Conservation (phyloP, 306 rosid species). For the Arachis hypogaea region DNA sequence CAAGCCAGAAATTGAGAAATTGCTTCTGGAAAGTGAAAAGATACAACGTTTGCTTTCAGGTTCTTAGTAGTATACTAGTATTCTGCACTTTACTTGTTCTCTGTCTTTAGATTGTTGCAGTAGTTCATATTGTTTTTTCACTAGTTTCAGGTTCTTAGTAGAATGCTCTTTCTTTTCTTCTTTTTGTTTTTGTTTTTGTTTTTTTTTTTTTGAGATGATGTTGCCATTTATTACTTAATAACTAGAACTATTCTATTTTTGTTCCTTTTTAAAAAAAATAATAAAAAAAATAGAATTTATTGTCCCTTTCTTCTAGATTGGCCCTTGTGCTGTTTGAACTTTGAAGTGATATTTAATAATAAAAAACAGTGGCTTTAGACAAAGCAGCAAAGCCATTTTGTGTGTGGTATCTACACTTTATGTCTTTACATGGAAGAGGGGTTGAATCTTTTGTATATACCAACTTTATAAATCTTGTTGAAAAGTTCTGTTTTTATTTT, state of each 20-base stretch:
- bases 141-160: not conserved
- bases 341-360: not conserved
- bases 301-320: not conserved
- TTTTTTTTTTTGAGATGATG: slow-evolving; percentile 9
- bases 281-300: not conserved
- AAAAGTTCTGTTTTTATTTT: not conserved
- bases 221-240: slow-evolving; percentile 7
- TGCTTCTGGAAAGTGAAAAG: slow-evolving; percentile 6
- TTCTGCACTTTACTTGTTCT: not conserved
- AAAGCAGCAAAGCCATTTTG: slow-evolving; percentile 30
- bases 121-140: not conserved
- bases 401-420: slow-evolving; percentile 17
- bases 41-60: slow-evolving; percentile 6
- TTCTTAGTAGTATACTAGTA: not conserved
- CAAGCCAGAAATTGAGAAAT: not conserved
- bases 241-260: not conserved
- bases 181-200: not conserved
- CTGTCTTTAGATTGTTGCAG: not conserved
- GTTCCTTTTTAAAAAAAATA: not conserved
- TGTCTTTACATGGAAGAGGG: slow-evolving; percentile 22
- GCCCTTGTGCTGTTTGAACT: slow-evolving; percentile 5
- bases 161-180: not conserved
- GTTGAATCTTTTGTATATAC: slow-evolving; percentile 10
- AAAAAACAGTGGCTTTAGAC: slow-evolving; percentile 19
- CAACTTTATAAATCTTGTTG: not conserved